Evolutionary conservation across 2,329 filamentous ascomycete species (phyloP), one percentile per base, ranked within the genome.

Genomic region (Chrysoporthe puriensis): DNA sequence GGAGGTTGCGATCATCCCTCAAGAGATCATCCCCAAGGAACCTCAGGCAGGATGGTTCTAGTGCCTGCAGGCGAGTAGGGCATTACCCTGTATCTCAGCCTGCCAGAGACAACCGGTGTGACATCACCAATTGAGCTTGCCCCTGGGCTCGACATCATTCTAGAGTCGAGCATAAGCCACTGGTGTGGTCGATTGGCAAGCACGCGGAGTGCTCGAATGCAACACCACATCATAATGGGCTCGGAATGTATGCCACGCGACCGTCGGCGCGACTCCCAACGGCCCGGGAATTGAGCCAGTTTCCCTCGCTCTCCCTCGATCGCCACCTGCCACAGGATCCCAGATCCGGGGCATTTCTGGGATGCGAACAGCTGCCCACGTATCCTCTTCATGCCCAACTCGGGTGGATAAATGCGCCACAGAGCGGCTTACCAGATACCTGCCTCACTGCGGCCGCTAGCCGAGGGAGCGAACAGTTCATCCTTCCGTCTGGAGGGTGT

Each of bases 221-320:
- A 54, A 54, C 50, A 34, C 32, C 26, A 26, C 32, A 34, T 32
- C 13, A 54, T 54, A 21, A 21, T 54, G 32, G 50, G 26, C 26
- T 13, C 50, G 50, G 50, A 54, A 54, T 54, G 54, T 57, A 57
- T 40, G 54, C 54, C 54, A 57, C 54, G 34, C 54, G 54, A 57
- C 54, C 54, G 54, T 57, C 54, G 54, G 54, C 54, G 34, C 32
- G 54, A 57, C 16, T 57, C 54, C 54, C 54, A 57, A 57, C 54
- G 54, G 54, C 54, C 54, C 54, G 54, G 32, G n/a, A 36, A 36
- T 40, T 57, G 32, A 21, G 40, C 18, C 9, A n/a, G 40, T 32
- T 40, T 16, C 2, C 14, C 54, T 16, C 16, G 54, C 40, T 18
- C 32, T 40, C 9, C 54, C 40, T n/a, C 4, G 16, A 57, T 11